These are phyloP conservation scores for Anthracocystis walkeri DNA, from an alignment of 1,284 basidiomycete species.

Conservation along the genomic window DNA sequence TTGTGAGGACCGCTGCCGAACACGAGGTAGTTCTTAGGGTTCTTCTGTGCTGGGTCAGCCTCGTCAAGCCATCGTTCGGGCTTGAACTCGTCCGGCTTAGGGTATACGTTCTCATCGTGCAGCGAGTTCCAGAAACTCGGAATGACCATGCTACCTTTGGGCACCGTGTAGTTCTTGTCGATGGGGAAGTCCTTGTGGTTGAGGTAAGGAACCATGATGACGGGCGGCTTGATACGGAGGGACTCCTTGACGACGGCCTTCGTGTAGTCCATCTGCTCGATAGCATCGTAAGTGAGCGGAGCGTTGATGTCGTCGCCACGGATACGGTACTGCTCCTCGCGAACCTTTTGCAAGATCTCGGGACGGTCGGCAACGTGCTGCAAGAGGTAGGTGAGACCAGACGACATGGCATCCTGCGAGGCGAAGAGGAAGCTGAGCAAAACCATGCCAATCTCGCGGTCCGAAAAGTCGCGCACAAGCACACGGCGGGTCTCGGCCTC, in stretches of 20 bases:
- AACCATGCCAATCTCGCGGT: conserved; percentile 96
- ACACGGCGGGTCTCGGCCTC: conserved; percentile 71
- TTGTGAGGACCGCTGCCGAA: conserved; percentile 86
- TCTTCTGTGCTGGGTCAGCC: conserved; percentile 84
- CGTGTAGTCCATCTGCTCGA: conserved; percentile 93
- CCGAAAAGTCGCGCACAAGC: conserved; percentile 81
- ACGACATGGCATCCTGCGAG: conserved; percentile 96
- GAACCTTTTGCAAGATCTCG: conserved; percentile 86
- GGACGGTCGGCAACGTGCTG: conserved; percentile 95
- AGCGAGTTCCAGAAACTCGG: conserved; percentile 92
- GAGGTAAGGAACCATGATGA: conserved; percentile 86
- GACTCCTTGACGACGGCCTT: conserved; percentile 92
- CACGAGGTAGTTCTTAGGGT: conserved; percentile 94
- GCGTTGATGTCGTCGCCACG: conserved; percentile 82
- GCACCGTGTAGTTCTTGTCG: conserved; percentile 88
- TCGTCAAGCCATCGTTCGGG: conserved; percentile 95
- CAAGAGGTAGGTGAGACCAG: conserved; percentile 85
- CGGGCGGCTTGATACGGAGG: conserved; percentile 85
- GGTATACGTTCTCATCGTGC: conserved; percentile 89
- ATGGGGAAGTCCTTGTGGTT: conserved; percentile 91
- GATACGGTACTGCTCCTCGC: conserved; percentile 88
- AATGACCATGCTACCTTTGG: conserved; percentile 91
- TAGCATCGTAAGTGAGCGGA: conserved; percentile 86
- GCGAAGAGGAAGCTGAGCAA: conserved; percentile 94
- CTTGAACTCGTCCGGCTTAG: conserved; percentile 83